A percentile compares a stretch with the other conserved stretches of the same genome.
These are phyloP conservation scores for Linnemannia zychae DNA, from an alignment of 192 early-diverging fungal genomes.

Conservation along the genomic window DNA sequence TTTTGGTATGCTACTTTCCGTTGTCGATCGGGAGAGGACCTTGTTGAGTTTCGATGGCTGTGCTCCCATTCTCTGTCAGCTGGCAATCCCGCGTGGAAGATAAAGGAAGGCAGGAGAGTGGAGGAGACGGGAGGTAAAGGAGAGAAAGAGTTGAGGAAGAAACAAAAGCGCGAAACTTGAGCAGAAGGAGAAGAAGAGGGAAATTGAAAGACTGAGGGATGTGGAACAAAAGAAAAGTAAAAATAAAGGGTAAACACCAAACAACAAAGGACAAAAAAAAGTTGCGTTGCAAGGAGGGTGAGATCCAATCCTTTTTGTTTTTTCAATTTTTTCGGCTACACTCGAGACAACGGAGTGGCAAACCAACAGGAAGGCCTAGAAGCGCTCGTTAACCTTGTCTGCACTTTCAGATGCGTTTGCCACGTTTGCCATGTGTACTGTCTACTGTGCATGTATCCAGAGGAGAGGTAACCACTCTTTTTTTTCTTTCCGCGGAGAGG, in stretches of 20 bases:
- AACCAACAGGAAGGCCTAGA: not conserved
- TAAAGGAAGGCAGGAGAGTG: not conserved
- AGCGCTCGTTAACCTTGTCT: not conserved
- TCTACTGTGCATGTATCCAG: not conserved
- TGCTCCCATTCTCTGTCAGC: slow-evolving; percentile 20
- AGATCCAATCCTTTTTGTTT: not conserved
- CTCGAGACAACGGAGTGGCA: no score
- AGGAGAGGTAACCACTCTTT: not conserved
- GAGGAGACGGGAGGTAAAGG: not conserved
- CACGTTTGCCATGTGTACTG: not conserved
- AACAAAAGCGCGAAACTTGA: no score
- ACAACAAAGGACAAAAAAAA: not conserved
- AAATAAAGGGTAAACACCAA: not conserved
- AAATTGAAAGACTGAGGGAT: not conserved
- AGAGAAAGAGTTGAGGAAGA: not conserved
- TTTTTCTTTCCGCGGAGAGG: not conserved
- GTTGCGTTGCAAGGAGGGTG: not conserved
- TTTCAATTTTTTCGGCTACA: no score
- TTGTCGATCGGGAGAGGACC: slow-evolving; percentile 23
- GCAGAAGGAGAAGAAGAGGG: not conserved
- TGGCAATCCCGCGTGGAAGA: not conserved
- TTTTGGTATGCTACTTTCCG: slow-evolving; percentile 17
- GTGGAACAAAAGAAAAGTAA: not conserved
- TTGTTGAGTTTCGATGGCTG: slow-evolving; percentile 30
- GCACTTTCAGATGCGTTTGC: not conserved